phyloP scores from a whole-genome alignment of 2,329 filamentous ascomycete genomes.

The Ophioceras dolichostomum region DNA sequence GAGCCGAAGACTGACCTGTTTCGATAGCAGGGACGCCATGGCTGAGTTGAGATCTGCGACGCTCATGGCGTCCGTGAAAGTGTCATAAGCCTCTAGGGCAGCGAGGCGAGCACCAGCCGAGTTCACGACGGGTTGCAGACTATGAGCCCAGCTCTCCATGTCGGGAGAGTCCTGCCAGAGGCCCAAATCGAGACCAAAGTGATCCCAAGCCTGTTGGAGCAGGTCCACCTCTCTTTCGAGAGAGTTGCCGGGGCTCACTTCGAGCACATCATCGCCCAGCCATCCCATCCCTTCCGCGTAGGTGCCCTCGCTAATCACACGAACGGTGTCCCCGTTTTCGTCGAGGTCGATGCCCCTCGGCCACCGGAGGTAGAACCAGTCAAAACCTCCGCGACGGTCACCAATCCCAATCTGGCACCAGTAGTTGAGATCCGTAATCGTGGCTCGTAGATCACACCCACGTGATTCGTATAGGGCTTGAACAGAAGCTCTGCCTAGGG shows the following conservation, averaged over 20 bases:
- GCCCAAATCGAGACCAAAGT: conserved; percentile 53
- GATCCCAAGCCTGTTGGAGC: conserved; percentile 51
- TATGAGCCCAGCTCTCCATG: conserved; percentile 24
- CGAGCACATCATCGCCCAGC: conserved; percentile 49
- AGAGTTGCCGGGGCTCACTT: conserved; percentile 14
- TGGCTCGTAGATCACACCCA: conserved; percentile 62
- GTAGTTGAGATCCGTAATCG: conserved; percentile 76
- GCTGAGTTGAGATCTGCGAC: conserved; percentile 49
- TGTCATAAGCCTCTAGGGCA: conserved; percentile 36
- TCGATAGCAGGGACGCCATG: conserved; percentile 28
- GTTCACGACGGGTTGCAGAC: conserved; percentile 7
- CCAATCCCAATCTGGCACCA: conserved; percentile 97
- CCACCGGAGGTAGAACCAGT: conserved; percentile 79
- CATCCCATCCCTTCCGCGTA: conserved; percentile 70
- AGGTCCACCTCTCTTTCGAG: conserved; percentile 42
- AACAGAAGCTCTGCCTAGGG: conserved; percentile 56
- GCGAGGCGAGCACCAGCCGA: conserved; percentile 13
- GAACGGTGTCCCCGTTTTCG: conserved; percentile 51
- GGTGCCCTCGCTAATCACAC: conserved; percentile 71
- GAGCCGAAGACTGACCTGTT: conserved; percentile 16
- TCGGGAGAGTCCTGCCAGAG: conserved; percentile 37
- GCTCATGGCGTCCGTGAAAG: conserved; percentile 49
- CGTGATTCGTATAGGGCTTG: conserved; percentile 58
- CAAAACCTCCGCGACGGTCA: conserved; percentile 73
- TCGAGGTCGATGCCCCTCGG: conserved; percentile 60